phyloP scores from a whole-genome alignment of 164 flowering plant species.

The Chloranthus sessilifolius region DNA sequence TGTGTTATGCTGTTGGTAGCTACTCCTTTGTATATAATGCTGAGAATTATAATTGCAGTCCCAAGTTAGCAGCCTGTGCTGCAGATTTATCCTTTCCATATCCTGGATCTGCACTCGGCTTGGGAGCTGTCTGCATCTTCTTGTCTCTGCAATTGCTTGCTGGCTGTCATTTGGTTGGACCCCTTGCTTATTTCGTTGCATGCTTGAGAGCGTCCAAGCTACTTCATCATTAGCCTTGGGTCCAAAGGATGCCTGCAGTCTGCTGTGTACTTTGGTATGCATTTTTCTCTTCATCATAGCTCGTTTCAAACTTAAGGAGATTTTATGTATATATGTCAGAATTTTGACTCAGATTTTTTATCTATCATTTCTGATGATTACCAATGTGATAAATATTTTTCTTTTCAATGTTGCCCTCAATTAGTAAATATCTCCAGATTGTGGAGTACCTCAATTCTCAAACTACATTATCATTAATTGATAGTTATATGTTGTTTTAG shows the following conservation, averaged over 20 bases:
- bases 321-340: too few species aligned
- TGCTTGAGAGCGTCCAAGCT: constrained; percentile 67
- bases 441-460: too few species aligned
- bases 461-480: too few species aligned
- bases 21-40: constrained; percentile 5
- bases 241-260: constrained; percentile 94
- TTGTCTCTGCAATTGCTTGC: constrained; percentile 84
- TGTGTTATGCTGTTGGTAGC: neutral
- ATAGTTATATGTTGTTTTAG: too few species aligned
- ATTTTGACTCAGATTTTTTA: too few species aligned
- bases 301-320: too few species aligned
- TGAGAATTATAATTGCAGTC: constrained; percentile 48
- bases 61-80: constrained; percentile 83
- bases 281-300: constrained; percentile 1
- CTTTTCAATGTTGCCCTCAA: too few species aligned
- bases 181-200: constrained; percentile 75
- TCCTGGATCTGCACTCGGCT: constrained; percentile 72
- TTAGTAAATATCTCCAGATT: too few species aligned
- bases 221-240: constrained; percentile 74
- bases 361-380: too few species aligned
- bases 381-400: too few species aligned
- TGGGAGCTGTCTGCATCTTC: constrained; percentile 81
- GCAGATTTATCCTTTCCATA: constrained; percentile 64
- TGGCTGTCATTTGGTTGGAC: constrained; percentile 95
- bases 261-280: constrained; percentile 77